Conservation (phyloP, 2,329 filamentous ascomycete genomes). For the Hirsutella rhossiliensis region DNA sequence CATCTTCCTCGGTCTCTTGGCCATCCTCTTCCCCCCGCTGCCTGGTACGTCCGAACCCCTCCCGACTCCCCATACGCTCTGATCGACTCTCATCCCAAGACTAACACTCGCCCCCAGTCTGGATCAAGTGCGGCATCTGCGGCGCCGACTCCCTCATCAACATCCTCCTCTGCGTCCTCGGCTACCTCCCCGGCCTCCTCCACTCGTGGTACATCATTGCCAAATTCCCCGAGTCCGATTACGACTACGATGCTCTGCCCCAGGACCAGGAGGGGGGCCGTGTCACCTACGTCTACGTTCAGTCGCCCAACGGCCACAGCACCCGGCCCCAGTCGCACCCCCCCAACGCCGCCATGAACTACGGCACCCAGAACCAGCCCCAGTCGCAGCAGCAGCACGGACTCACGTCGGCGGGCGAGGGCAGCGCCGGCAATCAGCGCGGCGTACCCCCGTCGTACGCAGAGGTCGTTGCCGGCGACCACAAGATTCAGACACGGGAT, state of each 20-base stretch:
- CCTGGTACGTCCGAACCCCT: slow-evolving; percentile 30
- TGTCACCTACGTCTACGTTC: slow-evolving; percentile 71
- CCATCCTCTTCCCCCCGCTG: slow-evolving; percentile 20
- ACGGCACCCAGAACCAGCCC: slow-evolving; percentile 12
- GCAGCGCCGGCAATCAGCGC: slow-evolving; percentile 23
- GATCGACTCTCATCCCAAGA: not conserved
- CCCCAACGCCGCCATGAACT: slow-evolving; percentile 15
- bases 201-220: slow-evolving; percentile 98
- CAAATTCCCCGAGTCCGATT: slow-evolving; percentile 65
- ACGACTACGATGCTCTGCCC: slow-evolving; percentile 55
- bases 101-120: slow-evolving; percentile 45
- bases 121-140: slow-evolving; percentile 93
- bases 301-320: slow-evolving; percentile 24
- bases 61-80: not conserved
- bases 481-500: slow-evolving; percentile 63
- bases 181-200: slow-evolving; percentile 74
- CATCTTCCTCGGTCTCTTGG: slow-evolving; percentile 40
- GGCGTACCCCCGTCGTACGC: slow-evolving; percentile 70
- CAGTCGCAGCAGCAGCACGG: slow-evolving; percentile 17
- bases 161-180: slow-evolving; percentile 73
- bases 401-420: slow-evolving; percentile 25
- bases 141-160: slow-evolving; percentile 90
- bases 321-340: slow-evolving; percentile 7
- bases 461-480: slow-evolving; percentile 77
- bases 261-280: slow-evolving; percentile 44